Percentiles rank a stretch among this genome's conserved stretches.
phyloP scores from a whole-genome alignment of 108 stramenopile species.

The Skeletonema tropicum region DNA sequence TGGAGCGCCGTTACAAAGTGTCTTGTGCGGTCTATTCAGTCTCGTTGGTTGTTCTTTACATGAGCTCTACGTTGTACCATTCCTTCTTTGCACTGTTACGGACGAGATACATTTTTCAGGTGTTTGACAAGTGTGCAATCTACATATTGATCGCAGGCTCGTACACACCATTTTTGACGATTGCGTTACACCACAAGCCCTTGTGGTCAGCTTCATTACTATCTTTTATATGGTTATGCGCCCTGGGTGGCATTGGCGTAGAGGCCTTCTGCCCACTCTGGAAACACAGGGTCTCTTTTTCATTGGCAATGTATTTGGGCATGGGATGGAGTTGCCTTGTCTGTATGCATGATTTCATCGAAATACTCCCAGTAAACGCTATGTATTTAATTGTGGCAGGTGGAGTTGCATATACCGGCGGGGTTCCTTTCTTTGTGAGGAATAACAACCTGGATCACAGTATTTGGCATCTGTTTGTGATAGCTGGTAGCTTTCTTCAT shows the following conservation, averaged over 20 bases:
- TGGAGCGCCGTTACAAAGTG: constrained; percentile 41
- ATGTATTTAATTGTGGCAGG: constrained; percentile 67
- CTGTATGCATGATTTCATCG: constrained; percentile 62
- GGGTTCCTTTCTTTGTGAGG: constrained; percentile 87
- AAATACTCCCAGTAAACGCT: constrained; percentile 47
- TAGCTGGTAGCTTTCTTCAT: constrained; percentile 77
- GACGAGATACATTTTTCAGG: constrained; percentile 66
- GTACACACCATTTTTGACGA: constrained; percentile 93
- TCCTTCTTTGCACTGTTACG: constrained; percentile 84
- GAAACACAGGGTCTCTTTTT: constrained; percentile 62
- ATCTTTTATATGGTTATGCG: constrained; percentile 84
- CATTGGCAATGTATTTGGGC: constrained; percentile 79
- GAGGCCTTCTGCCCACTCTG: constrained; percentile 65
- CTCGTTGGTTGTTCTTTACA: constrained; percentile 84
- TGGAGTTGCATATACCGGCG: constrained; percentile 83
- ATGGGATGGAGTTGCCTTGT: constrained; percentile 84
- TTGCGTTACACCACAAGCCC: constrained; percentile 74
- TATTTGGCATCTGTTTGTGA: constrained; percentile 86
- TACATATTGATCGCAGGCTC: constrained; percentile 96
- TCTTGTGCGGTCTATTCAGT: constrained; percentile 78
- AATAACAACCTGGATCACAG: constrained; percentile 87
- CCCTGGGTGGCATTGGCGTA: constrained; percentile 67
- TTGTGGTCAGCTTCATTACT: constrained; percentile 65
- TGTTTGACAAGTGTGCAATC: constrained; percentile 94
- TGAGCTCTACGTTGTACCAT: constrained; percentile 85